Conservation (phyloP, 768 basidiomycete genomes). For the Holtermannia corniformis region DNA sequence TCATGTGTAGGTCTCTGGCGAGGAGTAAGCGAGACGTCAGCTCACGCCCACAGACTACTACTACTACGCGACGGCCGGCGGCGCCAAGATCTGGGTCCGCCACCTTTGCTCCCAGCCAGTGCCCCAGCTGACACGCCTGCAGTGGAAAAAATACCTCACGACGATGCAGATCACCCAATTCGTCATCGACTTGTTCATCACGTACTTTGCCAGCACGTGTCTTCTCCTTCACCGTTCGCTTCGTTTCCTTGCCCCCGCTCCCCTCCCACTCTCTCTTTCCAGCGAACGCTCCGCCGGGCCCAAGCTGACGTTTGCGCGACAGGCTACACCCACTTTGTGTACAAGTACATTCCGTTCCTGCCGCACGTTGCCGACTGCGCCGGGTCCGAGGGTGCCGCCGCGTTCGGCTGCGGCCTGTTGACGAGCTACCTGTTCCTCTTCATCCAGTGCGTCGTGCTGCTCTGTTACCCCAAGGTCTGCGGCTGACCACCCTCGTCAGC, state of each 20-base stretch:
- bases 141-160: conserved; percentile 99
- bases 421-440: conserved; percentile 88
- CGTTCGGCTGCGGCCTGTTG: conserved; percentile 79
- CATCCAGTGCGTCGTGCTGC: conserved; percentile 50
- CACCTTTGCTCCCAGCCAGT: neutral
- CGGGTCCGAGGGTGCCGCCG: conserved; percentile 75
- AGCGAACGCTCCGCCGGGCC: conserved; percentile 4
- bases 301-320: neutral
- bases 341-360: conserved; percentile 49
- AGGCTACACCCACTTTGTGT: conserved; percentile 73
- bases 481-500: conserved; percentile 8
- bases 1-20: conserved; percentile 70
- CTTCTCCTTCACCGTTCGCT: conserved; percentile 21
- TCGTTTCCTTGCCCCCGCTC: conserved; percentile 9
- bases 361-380: conserved; percentile 75
- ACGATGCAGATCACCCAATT: conserved; percentile 96
- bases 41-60: conserved; percentile 91
- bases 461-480: neutral
- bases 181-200: conserved; percentile 75
- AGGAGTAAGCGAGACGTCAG: neutral
- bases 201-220: conserved; percentile 88
- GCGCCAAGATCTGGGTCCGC: conserved; percentile 84
- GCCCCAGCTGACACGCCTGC: neutral
- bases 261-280: conserved; percentile 1
- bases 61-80: conserved; percentile 96